Evolutionary conservation across 2,329 filamentous ascomycete genomes (phyloP), one percentile per base, ranked within the genome.

Genomic region (Alternaria metachromatica): DNA sequence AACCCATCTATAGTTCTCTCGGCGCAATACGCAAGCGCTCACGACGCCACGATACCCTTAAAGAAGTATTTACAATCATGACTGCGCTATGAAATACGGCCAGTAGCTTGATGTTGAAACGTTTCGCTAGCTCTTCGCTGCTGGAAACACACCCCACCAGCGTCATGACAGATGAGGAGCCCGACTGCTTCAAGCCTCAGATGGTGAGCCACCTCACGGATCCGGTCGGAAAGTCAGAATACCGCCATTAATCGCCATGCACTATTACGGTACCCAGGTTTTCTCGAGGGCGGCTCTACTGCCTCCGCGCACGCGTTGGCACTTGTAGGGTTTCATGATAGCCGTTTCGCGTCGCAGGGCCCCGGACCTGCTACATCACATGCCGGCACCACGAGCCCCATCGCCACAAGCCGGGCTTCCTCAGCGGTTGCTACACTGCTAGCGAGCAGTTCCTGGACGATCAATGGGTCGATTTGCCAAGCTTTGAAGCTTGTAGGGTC

Each of bases 281-380:
- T 25, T 57, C 41, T 66, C 63, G 43, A 67, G 64, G 57, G 70
- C 77, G 77, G 77, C 71, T 77, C 61, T 66, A 44, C 62, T 58
- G 60, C 65, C 71, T 77, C 77, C 76, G 77, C 69, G 69, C 61
- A 71, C 61, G 63, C 50, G 71, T 69, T 80, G 76, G 67, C 58
- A 77, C 78, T 71, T 50, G 60, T 55, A 66, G 58, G 58, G 78
- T 80, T 80, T 80, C 78, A 80, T 67, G 64, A 54, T 58, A 51
- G 57, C 49, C 62, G 57, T 68, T 68, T 72, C 70, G 76, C 75
- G 78, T 80, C 76, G 74, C 78, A 80, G 59, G 66, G 68, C 74
- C 78, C 76, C 68, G 44, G 73, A 74, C 72, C 71, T 80, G 78
- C 72, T 73, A 79, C 77, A 78, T 66, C 70, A 72, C 71, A 69